A percentile compares a stretch with the other conserved stretches of the same genome.
Evolutionary conservation across 495 filamentous ascomycete genomes (phyloP).

Genomic region (Penicillium simplicissimum): DNA sequence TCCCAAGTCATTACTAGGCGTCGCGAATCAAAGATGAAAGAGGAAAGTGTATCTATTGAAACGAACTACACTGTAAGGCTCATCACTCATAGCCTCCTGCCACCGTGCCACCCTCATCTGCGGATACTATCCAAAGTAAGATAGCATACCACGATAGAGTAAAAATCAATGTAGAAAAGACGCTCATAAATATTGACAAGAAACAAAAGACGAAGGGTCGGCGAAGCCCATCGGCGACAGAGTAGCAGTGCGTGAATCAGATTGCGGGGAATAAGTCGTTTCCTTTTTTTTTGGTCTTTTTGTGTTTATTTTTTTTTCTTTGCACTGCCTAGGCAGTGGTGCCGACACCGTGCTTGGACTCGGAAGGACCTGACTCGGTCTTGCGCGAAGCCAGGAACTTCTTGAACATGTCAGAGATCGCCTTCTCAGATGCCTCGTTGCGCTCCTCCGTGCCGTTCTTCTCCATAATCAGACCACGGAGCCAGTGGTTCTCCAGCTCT

Average conservation of each 20-base stretch:
- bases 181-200: slow-evolving; percentile 18
- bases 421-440: slow-evolving; percentile 40
- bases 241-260: slow-evolving; percentile 10
- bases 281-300: slow-evolving; percentile 6
- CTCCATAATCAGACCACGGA: slow-evolving; percentile 89
- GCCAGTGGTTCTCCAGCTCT: slow-evolving; percentile 95
- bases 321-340: slow-evolving; percentile 26
- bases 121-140: slow-evolving; percentile 6
- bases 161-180: slow-evolving; percentile 8
- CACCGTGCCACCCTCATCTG: slow-evolving; percentile 12
- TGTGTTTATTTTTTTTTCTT: slow-evolving; percentile 17
- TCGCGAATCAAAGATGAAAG: too few species aligned
- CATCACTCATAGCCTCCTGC: slow-evolving; percentile 18
- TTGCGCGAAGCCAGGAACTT: slow-evolving; percentile 47
- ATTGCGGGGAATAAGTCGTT: neutral
- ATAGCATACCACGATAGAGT: neutral
- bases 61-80: slow-evolving; percentile 11
- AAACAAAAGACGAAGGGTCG: slow-evolving; percentile 7
- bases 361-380: slow-evolving; percentile 38
- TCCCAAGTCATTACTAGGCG: too few species aligned
- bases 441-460: slow-evolving; percentile 66
- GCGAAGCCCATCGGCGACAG: slow-evolving; percentile 13
- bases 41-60: slow-evolving; percentile 13
- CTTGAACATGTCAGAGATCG: slow-evolving; percentile 53
- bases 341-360: slow-evolving; percentile 44